Evolutionary conservation across 805 yeast species (phyloP).

Genomic region (Candida ficus): DNA sequence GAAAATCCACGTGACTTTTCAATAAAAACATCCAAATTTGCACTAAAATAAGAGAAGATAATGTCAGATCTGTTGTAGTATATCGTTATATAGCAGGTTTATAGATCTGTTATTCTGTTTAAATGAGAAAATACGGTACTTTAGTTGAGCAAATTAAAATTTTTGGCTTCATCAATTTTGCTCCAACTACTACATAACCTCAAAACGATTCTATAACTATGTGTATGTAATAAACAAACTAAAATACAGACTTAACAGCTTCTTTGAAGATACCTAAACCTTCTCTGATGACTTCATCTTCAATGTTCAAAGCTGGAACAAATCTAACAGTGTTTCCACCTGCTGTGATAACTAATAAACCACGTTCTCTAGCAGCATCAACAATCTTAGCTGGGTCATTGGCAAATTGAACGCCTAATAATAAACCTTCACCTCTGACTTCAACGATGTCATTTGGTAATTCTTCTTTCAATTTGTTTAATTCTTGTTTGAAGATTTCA

Average conservation of each 20-base stretch:
- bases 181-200: neutral
- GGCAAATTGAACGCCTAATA: conserved; percentile 76
- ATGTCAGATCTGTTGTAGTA: too few species aligned
- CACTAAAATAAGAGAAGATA: too few species aligned
- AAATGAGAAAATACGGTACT: too few species aligned
- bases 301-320: conserved; percentile 88
- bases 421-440: conserved; percentile 83
- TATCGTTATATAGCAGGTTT: too few species aligned
- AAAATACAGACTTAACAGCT: conserved; percentile 36
- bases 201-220: neutral
- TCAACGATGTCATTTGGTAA: conserved; percentile 59
- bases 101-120: too few species aligned
- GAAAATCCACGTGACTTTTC: too few species aligned
- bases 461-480: conserved; percentile 45
- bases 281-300: conserved; percentile 56
- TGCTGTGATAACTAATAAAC: conserved; percentile 82
- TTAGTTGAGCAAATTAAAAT: too few species aligned
- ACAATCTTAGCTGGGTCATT: conserved; percentile 62
- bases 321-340: conserved; percentile 88
- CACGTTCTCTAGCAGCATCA: conserved; percentile 65
- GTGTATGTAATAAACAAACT: too few species aligned
- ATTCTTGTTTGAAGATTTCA: conserved; percentile 44
- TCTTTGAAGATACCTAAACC: conserved; percentile 69
- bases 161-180: too few species aligned
- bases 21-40: too few species aligned